These are phyloP conservation scores for Moesziomyces parantarcticus DNA, from an alignment of 1,284 basidiomycete genomes.

Conservation along the genomic window DNA sequence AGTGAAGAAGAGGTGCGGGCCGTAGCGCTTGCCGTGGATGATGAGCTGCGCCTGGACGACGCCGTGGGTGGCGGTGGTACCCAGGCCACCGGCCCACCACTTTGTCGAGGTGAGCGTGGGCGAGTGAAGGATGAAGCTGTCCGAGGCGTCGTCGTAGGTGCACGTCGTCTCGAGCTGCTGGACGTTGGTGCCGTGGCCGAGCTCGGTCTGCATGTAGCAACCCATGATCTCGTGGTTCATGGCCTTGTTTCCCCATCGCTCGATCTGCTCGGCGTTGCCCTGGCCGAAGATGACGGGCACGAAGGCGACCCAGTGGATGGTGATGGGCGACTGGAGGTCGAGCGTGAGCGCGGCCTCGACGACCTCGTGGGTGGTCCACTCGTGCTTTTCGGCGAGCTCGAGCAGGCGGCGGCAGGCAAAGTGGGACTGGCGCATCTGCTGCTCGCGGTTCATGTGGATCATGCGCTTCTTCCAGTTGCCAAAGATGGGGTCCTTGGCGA, in stretches of 20 bases:
- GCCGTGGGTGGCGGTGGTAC: conserved; percentile 80
- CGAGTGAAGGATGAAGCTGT: conserved; percentile 80
- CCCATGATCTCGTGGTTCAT: conserved; percentile 65
- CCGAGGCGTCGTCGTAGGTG: conserved; percentile 76
- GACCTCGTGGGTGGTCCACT: conserved; percentile 60
- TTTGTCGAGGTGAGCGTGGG: conserved; percentile 81
- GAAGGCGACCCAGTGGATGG: conserved; percentile 63
- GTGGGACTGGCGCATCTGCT: conserved; percentile 60
- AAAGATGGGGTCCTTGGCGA: conserved; percentile 57
- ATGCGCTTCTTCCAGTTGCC: conserved; percentile 62
- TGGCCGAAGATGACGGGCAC: conserved; percentile 64
- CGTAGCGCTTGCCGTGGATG: conserved; percentile 76
- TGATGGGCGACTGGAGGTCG: conserved; percentile 57
- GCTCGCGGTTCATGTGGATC: conserved; percentile 61
- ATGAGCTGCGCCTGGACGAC: conserved; percentile 81
- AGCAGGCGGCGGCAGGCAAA: conserved; percentile 59
- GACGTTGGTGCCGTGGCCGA: conserved; percentile 75
- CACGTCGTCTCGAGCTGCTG: conserved; percentile 78
- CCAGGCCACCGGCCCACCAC: conserved; percentile 81
- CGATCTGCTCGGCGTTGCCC: conserved; percentile 56
- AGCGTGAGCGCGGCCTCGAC: conserved; percentile 57
- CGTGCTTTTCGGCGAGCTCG: conserved; percentile 53
- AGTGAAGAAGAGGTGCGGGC: conserved; percentile 82
- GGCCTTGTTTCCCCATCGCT: conserved; percentile 57
- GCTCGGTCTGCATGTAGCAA: conserved; percentile 68